Base-by-base conservation (phyloP, 1,139 yeast genomes). In the Candida freyschussii region DNA sequence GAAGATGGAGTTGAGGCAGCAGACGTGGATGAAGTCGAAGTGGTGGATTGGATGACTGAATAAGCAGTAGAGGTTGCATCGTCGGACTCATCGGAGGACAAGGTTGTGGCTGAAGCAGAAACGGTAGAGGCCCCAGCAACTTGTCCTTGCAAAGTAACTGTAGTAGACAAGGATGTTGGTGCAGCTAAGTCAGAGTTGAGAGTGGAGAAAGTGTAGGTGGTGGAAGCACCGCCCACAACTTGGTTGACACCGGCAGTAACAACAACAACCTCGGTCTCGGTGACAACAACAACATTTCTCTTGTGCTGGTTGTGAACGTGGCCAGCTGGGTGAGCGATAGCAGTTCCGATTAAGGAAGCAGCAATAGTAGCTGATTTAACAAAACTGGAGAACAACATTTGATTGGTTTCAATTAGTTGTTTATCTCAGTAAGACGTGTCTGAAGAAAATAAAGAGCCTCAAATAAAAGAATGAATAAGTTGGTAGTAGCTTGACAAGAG, bases 271-370 rank as follows among this genome's bases (percentile, higher is more conserved):
- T 56, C 30, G 36, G 50, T 47, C 46, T 55, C 59, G 40, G 69
- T 63, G 34, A 63, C 69, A 33, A 59, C 57, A 32, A 60, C 70
- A 41, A 62, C 63, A 35, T 52, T 68, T 59, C 74, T 67, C 60
- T 67, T 68, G 42, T 57, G 65, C 44, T 63, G 65, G 50, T 60
- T 56, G 52, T 68, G 75, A 44, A 61, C 74, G 36, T 66, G 70
- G 33, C 62, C 67, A 29, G 56, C 41, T 33, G 65, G 65, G 9
- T 62, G 56, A 39, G 67, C 63, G 32, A 57, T 43, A 29, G 61
- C 53, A 8, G 27, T 16, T 21, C 33, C 33, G 26, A 52, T 59
- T 26, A 54, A 30, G 24, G 67, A 49, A 24, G 62, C 49, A 38
- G 67, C 62, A 34, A 65, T 40, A 26, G 58, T 44, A 34, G 57